Evolutionary conservation across 2,329 filamentous ascomycete species (phyloP), one percentile per base, ranked within the genome.

Genomic region (Colletotrichum truncatum): DNA sequence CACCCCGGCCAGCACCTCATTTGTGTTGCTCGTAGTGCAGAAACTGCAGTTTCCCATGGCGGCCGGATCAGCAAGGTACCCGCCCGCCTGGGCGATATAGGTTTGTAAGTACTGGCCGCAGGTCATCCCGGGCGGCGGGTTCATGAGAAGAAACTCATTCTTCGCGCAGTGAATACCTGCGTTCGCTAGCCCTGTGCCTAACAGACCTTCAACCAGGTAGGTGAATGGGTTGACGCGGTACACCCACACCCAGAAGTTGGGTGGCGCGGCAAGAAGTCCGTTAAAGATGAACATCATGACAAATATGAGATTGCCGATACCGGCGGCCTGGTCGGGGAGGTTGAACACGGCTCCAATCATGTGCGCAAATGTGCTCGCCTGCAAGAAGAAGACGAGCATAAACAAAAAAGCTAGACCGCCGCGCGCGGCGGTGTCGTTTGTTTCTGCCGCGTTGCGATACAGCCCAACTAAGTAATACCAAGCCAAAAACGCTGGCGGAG

Each of bases 221-320:
- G 91, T 92, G 73, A 94, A 89, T 0, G 92, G 91, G 1, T 88
- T 91, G 53, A 91, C 79, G 36, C 90, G 85, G 74, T 93, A 93
- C 87, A 93, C 89, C 81, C 91, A 92, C 69, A 89, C 87, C 92
- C 92, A 94, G 81, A 93, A 93, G 3, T 86, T 81, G 0, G 92
- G 91, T n/a, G 90, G 90, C 4, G 81, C 79, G n/a, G 89, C 89
- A 65, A 96, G 85, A 49, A 96, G 90, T 82, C 90, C 84, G 73
- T 89, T 92, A 84, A 86, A 88, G 80, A 91, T 91, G 64, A 89
- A 82, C 43, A 91, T 78, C 30, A 81, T 83, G 64, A 91, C 84
- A 76, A 91, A 90, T 69, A 87, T 73, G 52, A 91, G 75, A 34
- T 88, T 87, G 54, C 87, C 87, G 52, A 92, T 78, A 69, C 89